Evolutionary conservation across 495 filamentous ascomycete species (phyloP).

Genomic region (Astrothelium subdiscretum): DNA sequence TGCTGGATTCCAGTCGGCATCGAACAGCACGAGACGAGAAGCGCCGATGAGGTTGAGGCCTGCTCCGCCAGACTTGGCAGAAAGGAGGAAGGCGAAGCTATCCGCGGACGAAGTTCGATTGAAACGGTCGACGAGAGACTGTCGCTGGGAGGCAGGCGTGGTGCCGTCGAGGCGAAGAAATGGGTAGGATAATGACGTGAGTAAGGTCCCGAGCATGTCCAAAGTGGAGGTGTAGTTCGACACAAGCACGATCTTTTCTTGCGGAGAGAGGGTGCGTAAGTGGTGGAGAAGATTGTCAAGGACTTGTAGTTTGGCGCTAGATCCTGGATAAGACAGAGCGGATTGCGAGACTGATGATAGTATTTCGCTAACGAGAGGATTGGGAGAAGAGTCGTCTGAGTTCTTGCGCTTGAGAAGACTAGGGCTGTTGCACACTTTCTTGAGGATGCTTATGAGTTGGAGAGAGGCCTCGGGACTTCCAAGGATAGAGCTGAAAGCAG

Average conservation of each 20-base stretch:
- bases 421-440: slow-evolving; percentile 75
- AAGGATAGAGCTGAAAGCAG: slow-evolving; percentile 51
- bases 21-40: slow-evolving; percentile 63
- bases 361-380: slow-evolving; percentile 35
- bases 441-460: slow-evolving; percentile 66
- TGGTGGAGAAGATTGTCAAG: slow-evolving; percentile 56
- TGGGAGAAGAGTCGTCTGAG: slow-evolving; percentile 24
- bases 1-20: slow-evolving; percentile 76
- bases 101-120: slow-evolving; percentile 45
- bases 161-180: slow-evolving; percentile 66
- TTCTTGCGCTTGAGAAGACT: slow-evolving; percentile 46
- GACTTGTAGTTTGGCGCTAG: slow-evolving; percentile 61
- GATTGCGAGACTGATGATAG: slow-evolving; percentile 47
- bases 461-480: slow-evolving; percentile 59
- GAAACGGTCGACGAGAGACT: slow-evolving; percentile 66
- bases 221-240: slow-evolving; percentile 75
- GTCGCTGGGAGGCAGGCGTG: slow-evolving; percentile 56
- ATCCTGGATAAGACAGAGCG: slow-evolving; percentile 45
- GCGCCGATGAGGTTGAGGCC: slow-evolving; percentile 73
- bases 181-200: slow-evolving; percentile 49
- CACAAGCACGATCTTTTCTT: slow-evolving; percentile 69
- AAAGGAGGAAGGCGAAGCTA: slow-evolving; percentile 67
- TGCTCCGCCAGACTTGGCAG: slow-evolving; percentile 64
- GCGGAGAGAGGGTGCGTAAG: slow-evolving; percentile 43
- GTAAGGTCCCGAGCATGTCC: slow-evolving; percentile 53